A percentile compares a stretch with the other conserved stretches of the same genome.
These are phyloP conservation scores for Trichoderma sp. DNA, from an alignment of 2,329 filamentous ascomycete genomes.

Conservation along the genomic window DNA sequence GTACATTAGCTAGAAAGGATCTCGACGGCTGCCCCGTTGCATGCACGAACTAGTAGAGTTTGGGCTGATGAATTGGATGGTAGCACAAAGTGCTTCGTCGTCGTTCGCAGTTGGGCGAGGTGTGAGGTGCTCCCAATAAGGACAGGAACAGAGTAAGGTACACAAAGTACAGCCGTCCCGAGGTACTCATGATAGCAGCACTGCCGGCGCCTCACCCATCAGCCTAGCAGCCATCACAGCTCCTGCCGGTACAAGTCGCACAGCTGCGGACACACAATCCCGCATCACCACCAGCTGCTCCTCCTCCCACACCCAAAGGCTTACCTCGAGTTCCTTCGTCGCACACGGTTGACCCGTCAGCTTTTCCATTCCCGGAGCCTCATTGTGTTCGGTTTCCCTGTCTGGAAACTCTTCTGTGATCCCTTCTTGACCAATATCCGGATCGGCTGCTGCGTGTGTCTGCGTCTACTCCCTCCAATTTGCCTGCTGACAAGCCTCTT, in stretches of 20 bases:
- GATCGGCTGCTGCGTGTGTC: background rate
- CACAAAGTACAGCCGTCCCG: too few relatives aligned
- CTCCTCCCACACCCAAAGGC: conserved; percentile 15
- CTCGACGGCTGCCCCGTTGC: conserved; percentile 12
- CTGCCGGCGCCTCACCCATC: too few relatives aligned
- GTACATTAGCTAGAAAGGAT: conserved; percentile 24
- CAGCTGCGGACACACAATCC: background rate
- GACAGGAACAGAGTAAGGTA: too few relatives aligned
- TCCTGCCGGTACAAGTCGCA: background rate
- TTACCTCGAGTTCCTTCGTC: background rate
- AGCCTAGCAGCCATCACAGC: background rate
- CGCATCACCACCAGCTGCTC: background rate
- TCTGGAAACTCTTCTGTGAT: background rate
- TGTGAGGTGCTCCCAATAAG: too few relatives aligned
- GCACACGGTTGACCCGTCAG: conserved; percentile 9
- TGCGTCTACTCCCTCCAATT: background rate
- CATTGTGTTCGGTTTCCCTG: background rate
- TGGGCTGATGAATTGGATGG: background rate
- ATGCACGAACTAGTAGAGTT: conserved; percentile 1
- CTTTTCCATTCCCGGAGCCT: conserved; percentile 1
- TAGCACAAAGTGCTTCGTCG: too few relatives aligned
- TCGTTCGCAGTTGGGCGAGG: background rate
- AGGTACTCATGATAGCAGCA: too few relatives aligned
- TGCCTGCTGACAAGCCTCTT: background rate
- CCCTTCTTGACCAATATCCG: background rate